Percentiles rank a stretch among this genome's conserved stretches.
phyloP scores from a whole-genome alignment of 108 stramenopile genomes.

The Nannochloropsis oceanica region DNA sequence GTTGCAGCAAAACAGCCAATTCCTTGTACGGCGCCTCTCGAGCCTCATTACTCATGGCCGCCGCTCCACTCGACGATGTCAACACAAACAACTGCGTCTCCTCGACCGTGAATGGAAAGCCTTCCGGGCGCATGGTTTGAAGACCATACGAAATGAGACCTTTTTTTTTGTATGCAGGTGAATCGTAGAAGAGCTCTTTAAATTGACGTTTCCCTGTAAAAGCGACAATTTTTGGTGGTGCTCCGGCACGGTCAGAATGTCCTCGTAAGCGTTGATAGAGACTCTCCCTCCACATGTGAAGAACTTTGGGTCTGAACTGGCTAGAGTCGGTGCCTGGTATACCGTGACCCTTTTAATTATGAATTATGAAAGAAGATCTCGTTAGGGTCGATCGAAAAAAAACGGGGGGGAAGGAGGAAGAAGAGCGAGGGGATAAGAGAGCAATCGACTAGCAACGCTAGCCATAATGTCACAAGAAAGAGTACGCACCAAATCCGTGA shows the following conservation, averaged over 20 bases:
- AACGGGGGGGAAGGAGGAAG: not conserved
- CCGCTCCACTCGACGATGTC: conserved; percentile 19
- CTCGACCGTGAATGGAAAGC: conserved; percentile 14
- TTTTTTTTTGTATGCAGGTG: not conserved
- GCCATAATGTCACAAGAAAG: not conserved
- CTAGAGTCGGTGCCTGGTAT: conserved; percentile 19
- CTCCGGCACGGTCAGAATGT: conserved; percentile 14
- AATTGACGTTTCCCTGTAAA: conserved; percentile 24
- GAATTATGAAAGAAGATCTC: too few relatives aligned
- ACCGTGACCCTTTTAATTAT: not conserved
- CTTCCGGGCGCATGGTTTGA: conserved; percentile 16
- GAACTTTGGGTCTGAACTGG: not conserved
- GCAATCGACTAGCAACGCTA: not conserved
- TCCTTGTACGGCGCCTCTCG: conserved; percentile 14
- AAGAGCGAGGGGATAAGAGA: not conserved
- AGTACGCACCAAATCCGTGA: conserved; percentile 14
- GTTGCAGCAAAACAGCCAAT: not conserved
- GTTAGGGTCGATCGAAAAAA: not conserved
- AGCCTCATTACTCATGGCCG: conserved; percentile 15
- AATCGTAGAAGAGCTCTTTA: conserved; percentile 22
- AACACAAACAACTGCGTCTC: conserved; percentile 14
- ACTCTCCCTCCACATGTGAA: conserved; percentile 9
- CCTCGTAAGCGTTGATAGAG: conserved; percentile 11
- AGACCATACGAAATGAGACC: conserved; percentile 5
- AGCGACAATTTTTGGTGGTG: conserved; percentile 7